phyloP scores from a whole-genome alignment of 371 early-diverging fungal species.

The Blastocladiella emersonii region DNA sequence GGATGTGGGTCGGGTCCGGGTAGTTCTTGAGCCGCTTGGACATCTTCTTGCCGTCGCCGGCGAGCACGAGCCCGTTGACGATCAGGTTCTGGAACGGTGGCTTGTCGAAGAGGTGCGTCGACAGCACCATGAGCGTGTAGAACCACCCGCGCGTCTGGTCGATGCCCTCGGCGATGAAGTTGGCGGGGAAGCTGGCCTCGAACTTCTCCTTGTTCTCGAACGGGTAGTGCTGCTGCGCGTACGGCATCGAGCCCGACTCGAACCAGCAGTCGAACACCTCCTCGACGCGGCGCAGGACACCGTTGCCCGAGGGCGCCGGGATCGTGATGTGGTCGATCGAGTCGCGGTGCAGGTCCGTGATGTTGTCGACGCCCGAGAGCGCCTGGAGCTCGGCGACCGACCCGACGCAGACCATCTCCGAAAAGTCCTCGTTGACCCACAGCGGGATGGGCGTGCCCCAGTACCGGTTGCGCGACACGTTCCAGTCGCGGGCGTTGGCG shows the following conservation, averaged over 20 bases:
- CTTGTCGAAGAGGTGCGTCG: slow-evolving; percentile 93
- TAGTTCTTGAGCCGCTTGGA: slow-evolving; percentile 99
- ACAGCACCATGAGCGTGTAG: slow-evolving; percentile 98
- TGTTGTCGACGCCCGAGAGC: slow-evolving; percentile 66
- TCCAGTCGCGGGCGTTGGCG: slow-evolving; percentile 98
- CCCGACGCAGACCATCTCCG: slow-evolving; percentile 91
- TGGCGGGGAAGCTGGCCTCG: slow-evolving; percentile 89
- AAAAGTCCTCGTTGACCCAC: slow-evolving; percentile 90
- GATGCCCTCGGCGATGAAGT: slow-evolving; percentile 99
- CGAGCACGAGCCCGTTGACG: slow-evolving; percentile 97
- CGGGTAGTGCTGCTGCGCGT: slow-evolving; percentile 99
- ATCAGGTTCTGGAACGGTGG: slow-evolving; percentile 99
- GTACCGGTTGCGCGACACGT: slow-evolving; percentile 97
- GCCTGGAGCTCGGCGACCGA: slow-evolving; percentile 90
- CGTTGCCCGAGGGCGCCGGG: slow-evolving; percentile 83
- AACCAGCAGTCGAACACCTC: slow-evolving; percentile 99
- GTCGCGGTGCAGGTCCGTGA: slow-evolving; percentile 98
- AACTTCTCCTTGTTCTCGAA: slow-evolving; percentile 90
- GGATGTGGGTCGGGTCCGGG: slow-evolving; percentile 84
- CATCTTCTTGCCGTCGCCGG: slow-evolving; percentile 99
- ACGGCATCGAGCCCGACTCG: slow-evolving; percentile 98
- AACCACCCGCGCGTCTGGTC: slow-evolving; percentile 99
- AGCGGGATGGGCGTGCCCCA: slow-evolving; percentile 99
- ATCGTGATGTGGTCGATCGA: slow-evolving; percentile 96
- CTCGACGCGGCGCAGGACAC: slow-evolving; percentile 79